Conservation (phyloP, 169 alveolate species). For the Plasmodium yoelii region DNA sequence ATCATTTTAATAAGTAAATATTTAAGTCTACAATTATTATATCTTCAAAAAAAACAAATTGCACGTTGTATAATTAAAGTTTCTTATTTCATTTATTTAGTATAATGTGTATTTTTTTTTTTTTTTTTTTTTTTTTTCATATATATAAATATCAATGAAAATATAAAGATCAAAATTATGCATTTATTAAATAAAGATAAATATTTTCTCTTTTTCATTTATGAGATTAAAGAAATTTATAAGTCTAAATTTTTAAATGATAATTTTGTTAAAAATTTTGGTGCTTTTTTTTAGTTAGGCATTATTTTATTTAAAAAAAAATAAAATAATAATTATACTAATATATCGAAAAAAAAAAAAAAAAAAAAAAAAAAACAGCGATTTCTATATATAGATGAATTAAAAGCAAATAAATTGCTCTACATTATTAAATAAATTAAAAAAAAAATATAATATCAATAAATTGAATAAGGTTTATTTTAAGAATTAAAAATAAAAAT, state of each 20-base stretch:
- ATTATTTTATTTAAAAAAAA: conserved; percentile 10
- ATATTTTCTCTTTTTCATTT: background rate
- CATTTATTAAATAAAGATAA: conserved; percentile 7
- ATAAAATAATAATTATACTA: conserved; percentile 7
- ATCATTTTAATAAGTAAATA: background rate
- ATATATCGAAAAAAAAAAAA: conserved; percentile 5
- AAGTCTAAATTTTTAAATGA: background rate
- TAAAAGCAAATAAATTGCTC: background rate
- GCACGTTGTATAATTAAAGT: conserved; percentile 21
- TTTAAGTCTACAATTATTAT: conserved; percentile 25
- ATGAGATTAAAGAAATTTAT: background rate
- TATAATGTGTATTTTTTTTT: background rate
- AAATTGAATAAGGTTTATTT: conserved; percentile 2
- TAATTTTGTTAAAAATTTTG: background rate
- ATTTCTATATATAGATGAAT: background rate
- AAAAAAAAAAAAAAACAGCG: conserved; percentile 8
- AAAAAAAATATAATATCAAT: background rate
- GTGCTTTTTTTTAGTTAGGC: conserved; percentile 2
- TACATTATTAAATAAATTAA: too few relatives aligned
- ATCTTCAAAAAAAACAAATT: conserved; percentile 13
- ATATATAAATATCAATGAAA: background rate
- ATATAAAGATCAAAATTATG: background rate
- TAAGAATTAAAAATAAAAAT: conserved; percentile 4
- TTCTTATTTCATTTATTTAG: too few relatives aligned
- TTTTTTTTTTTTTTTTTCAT: background rate